These are phyloP conservation scores for Dactylellina leptospora DNA, from an alignment of 2,329 filamentous ascomycete species.

Conservation along the genomic window DNA sequence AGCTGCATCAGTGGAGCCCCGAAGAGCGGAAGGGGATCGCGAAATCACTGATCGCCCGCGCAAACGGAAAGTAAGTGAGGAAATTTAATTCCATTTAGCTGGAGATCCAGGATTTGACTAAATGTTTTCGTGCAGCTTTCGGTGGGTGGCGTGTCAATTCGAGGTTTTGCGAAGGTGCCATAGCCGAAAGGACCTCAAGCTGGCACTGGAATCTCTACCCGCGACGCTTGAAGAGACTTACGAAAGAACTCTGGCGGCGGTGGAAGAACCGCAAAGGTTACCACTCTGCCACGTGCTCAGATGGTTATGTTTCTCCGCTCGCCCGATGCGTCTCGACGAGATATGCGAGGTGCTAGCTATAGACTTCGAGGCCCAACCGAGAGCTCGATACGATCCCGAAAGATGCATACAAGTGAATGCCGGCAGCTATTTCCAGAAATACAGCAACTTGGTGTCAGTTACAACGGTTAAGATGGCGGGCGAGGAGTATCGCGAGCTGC, in stretches of 20 bases:
- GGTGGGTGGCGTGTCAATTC: slow-evolving; percentile 15
- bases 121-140: slow-evolving; percentile 6
- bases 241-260: background rate
- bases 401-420: slow-evolving; percentile 6
- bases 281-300: slow-evolving; percentile 5
- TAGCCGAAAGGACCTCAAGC: slow-evolving; percentile 4
- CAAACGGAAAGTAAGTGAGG: slow-evolving; percentile 8
- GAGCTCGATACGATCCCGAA: background rate
- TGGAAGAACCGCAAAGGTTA: slow-evolving; percentile 7
- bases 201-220: background rate
- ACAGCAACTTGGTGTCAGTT: slow-evolving; percentile 4
- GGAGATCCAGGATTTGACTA: background rate
- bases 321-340: slow-evolving; percentile 22
- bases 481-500: slow-evolving; percentile 7
- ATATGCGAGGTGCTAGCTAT: slow-evolving; percentile 21
- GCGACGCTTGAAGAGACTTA: slow-evolving; percentile 14
- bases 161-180: background rate
- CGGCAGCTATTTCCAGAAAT: slow-evolving; percentile 5
- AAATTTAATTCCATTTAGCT: background rate
- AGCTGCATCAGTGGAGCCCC: slow-evolving; percentile 4
- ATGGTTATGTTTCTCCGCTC: slow-evolving; percentile 17
- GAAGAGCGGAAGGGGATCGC: slow-evolving; percentile 1
- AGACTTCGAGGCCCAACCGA: slow-evolving; percentile 14
- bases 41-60: background rate
- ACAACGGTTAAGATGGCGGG: slow-evolving; percentile 1